A percentile compares a stretch with the other conserved stretches of the same genome.
phyloP scores from a whole-genome alignment of 2,329 filamentous ascomycete species.

The Arthrobotrys conoides region DNA sequence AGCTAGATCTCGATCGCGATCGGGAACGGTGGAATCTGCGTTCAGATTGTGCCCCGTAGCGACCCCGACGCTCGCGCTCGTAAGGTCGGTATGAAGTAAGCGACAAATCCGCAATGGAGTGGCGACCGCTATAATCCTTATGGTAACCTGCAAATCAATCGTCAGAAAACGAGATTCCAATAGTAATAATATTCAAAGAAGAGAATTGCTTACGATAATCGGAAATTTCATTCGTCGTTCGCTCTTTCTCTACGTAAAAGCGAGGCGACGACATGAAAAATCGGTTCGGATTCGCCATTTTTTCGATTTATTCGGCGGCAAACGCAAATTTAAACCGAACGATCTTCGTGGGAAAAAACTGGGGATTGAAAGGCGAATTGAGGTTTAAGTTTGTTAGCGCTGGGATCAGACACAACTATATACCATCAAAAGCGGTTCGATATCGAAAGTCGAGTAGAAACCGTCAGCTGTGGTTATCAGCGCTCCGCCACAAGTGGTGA shows the following conservation, averaged over 20 bases:
- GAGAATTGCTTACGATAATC: constrained; percentile 44
- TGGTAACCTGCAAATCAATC: constrained; percentile 27
- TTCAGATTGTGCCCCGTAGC: constrained; percentile 1
- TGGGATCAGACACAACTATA: not conserved
- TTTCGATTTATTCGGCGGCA: constrained; percentile 1
- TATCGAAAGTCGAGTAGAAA: not conserved
- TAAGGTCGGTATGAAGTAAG: constrained; percentile 41
- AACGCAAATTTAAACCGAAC: not conserved
- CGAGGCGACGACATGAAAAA: constrained; percentile 55
- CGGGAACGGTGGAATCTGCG: constrained; percentile 25
- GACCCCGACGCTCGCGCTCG: constrained; percentile 10
- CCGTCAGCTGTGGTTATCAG: constrained; percentile 8
- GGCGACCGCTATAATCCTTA: constrained; percentile 43
- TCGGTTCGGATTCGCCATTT: constrained; percentile 51
- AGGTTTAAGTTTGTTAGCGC: not conserved
- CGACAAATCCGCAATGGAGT: constrained; percentile 49
- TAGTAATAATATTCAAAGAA: not conserved
- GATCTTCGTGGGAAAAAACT: constrained; percentile 7
- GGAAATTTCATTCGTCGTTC: constrained; percentile 15
- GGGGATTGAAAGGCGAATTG: constrained; percentile 4
- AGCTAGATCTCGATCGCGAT: constrained; percentile 43
- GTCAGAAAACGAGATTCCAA: not conserved
- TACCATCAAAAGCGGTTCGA: not conserved
- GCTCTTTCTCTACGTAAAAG: constrained; percentile 51
- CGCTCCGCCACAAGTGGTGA: constrained; percentile 16